Base-by-base conservation (phyloP, 345 rosid genomes). In the Linum tenue region DNA sequence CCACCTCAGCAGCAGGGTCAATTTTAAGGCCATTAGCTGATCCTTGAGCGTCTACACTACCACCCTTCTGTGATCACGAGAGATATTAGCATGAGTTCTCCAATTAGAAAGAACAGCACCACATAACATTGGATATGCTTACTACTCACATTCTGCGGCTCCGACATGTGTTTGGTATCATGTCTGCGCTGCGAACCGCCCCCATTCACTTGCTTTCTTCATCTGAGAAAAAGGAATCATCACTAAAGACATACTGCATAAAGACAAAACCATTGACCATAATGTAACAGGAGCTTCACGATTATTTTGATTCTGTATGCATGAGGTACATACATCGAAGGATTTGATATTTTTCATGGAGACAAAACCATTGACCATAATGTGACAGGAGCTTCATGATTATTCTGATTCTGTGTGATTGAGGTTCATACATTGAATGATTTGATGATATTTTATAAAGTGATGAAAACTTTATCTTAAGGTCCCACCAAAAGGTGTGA, bases 101-200 rank as follows among this genome's bases (percentile, higher is more conserved):
- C 38, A 22, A 39, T 38, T 38, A 51, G 37, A 14, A 40, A 50
- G 0, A 50, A 48, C 15, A 15, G 22, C 11, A 37, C 39, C 48
- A 14, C 15, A 38, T 35, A 17, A 4, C 17, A 7, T 39, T 60
- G 16, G 14, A 22, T 16, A 11, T 9, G 51, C 48, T 59, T 8
- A 60, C 15, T 38, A 44, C 43, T 67, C n/a, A 68, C 42, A 57
- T 58, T 50, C 14, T 50, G 14, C 17, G 50, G 51, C 39, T 59
- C 37, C 44, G 41, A 14, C 41, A 66, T 40, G 48, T 35, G 51
- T 51, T 39, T 48, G 3, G 37, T 50, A 38, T 11, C 50, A 5
- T 3, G 3, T 37, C 9, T 38, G 39, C 31, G 41, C 37, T 38
- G 22, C 38, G 67, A 64, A 9, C 56, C 17, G 10, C 38, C 16